Conservation (phyloP, 345 rosid genomes). For the Camelina sativa region DNA sequence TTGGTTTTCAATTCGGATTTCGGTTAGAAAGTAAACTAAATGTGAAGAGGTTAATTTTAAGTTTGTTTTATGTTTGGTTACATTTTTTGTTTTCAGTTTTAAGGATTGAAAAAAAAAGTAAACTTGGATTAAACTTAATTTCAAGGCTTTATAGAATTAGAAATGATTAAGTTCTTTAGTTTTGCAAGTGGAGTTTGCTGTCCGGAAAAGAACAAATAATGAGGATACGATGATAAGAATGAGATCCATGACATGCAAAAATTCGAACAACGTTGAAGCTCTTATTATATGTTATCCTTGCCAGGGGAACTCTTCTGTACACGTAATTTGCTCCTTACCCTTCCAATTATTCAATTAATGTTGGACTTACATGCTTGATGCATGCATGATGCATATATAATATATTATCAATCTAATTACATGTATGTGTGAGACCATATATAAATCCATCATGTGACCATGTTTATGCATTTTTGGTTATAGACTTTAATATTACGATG, state of each 20-base stretch:
- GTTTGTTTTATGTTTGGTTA: background rate
- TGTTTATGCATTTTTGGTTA: constrained; percentile 5
- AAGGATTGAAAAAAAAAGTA: background rate
- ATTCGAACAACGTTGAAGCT: constrained; percentile 31
- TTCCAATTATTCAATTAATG: constrained; percentile 25
- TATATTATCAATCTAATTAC: constrained; percentile 19
- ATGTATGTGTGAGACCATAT: background rate
- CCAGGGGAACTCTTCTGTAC: constrained; percentile 32
- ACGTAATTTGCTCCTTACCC: constrained; percentile 22
- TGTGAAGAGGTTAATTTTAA: background rate
- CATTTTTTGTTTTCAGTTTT: background rate
- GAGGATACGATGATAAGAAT: constrained; percentile 33
- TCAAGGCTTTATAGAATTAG: background rate
- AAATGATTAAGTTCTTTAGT: background rate
- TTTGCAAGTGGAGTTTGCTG: too few species aligned
- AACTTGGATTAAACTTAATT: background rate
- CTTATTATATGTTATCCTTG: constrained; percentile 36
- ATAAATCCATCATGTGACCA: constrained; percentile 16
- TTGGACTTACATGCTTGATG: constrained; percentile 38
- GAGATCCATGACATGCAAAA: constrained; percentile 34
- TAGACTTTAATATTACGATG: constrained; percentile 1
- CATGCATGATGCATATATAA: constrained; percentile 32
- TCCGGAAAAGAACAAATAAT: background rate
- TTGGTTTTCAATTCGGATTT: background rate
- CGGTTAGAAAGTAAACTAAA: background rate